Base-by-base conservation (phyloP, 2,329 filamentous ascomycete species). In the Aureobasidium melanogenum region DNA sequence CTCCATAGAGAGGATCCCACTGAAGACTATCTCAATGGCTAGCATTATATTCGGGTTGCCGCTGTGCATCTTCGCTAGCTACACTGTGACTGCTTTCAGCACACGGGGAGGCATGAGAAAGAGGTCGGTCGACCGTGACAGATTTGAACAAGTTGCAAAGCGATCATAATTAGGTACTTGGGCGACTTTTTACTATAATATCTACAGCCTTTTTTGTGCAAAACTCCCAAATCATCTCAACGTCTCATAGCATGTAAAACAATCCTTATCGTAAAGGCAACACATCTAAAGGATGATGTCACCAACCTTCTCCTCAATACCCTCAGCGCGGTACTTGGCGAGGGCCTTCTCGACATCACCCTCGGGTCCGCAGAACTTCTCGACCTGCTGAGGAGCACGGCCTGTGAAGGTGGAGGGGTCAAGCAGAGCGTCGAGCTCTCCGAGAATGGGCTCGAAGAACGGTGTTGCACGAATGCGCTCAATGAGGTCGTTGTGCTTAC, bases 401-500 rank as follows among this genome's bases (percentile, higher is more conserved):
- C 74, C 74, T 51, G 71, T 70, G 66, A 76, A 76, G 1, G 70
- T 73, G 26, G 60, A 62, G 5, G 74, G 68, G 54, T 76, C 71
- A 26, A 73, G 70, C 36, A 77, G 67, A 14, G 57, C 60, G 36
- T 74, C 69, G n/a, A 76, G 66, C 48, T 75, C 69, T 5, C 58
- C 64, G 15, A 70, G 61, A 26, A 76, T 71, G 8, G 72, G 69
- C 71, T 81, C 79, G 77, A 96, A 96, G 79, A 89, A 96, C 46
- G 84, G 78, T 44, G 81, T 87, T 56, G 76, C 79, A 71, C 83
- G 84, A 71, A 97, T 91, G 15, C 91, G 79, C 64, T 89, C 85
- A 15, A 96, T 84, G 2, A 96, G 80, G 71, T 96, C 91, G 70
- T 96, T 96, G 59, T 83, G 77, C 67, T 86, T 84, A 38, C 89